Conservation (phyloP, 345 rosid species). For the Excoecaria agallocha region DNA sequence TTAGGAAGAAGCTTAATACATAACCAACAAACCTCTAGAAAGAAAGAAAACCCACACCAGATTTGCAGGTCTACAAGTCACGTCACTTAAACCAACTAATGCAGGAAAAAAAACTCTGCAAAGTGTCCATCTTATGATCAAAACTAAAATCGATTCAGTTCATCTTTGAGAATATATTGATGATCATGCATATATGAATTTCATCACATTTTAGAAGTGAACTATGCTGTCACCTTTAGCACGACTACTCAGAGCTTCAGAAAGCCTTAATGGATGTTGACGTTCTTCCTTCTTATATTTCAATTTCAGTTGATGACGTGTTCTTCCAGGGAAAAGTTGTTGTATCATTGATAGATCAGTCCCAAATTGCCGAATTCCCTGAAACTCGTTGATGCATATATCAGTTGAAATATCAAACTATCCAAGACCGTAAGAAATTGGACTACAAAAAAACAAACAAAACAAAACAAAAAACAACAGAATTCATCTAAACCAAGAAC, state of each 20-base stretch:
- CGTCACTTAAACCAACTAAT: not conserved
- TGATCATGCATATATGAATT: not conserved
- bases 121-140: not conserved
- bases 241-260: slow-evolving; percentile 57
- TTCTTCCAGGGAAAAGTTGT: slow-evolving; percentile 63
- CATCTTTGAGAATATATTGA: not conserved
- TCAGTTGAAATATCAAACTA: not conserved
- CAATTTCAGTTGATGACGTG: slow-evolving; percentile 68
- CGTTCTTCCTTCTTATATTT: slow-evolving; percentile 84
- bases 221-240: slow-evolving; percentile 40
- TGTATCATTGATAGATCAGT: slow-evolving; percentile 70
- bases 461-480: not conserved
- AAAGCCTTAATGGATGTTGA: slow-evolving; percentile 49
- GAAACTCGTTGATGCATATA: slow-evolving; percentile 8
- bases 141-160: not conserved
- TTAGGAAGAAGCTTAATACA: not conserved
- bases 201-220: not conserved
- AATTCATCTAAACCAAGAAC: not conserved
- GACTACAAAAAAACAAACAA: too few species aligned
- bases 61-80: not conserved
- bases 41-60: not conserved
- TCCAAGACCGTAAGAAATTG: too few species aligned
- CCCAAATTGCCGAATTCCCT: slow-evolving; percentile 80
- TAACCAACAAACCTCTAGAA: not conserved
- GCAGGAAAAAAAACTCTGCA: not conserved